A percentile compares a stretch with the other conserved stretches of the same genome.
phyloP scores from a whole-genome alignment of 345 rosid species.

The Psidium guajava region DNA sequence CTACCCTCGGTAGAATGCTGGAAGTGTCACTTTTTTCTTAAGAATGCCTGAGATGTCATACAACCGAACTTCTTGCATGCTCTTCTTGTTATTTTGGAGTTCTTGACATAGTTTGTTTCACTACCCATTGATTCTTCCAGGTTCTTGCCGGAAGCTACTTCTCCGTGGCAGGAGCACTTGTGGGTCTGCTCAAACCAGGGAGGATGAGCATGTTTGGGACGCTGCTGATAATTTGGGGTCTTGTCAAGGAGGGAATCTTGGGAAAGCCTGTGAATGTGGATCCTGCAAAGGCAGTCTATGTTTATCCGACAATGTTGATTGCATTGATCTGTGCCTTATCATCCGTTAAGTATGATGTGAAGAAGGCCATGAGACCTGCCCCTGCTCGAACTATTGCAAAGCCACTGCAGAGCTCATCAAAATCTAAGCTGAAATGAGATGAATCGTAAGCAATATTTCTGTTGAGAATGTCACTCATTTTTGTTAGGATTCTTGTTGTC shows the following conservation, averaged over 20 bases:
- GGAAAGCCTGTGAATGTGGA: conserved; percentile 67
- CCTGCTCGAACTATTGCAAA: conserved; percentile 22
- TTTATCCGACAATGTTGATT: conserved; percentile 74
- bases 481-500: background rate
- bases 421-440: conserved; percentile 10
- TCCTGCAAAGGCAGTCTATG: conserved; percentile 54
- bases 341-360: conserved; percentile 68
- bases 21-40: background rate
- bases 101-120: background rate
- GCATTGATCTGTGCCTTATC: conserved; percentile 76
- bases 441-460: background rate
- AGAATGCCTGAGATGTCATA: background rate
- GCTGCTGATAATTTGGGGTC: conserved; percentile 75
- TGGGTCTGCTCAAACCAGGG: conserved; percentile 72
- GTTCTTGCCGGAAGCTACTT: conserved; percentile 95
- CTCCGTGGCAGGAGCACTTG: conserved; percentile 77
- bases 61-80: background rate
- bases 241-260: conserved; percentile 81
- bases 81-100: background rate
- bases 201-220: conserved; percentile 98
- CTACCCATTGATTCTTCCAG: conserved; percentile 16
- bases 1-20: background rate
- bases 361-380: conserved; percentile 51
- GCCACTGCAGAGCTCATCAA: conserved; percentile 2
- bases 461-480: background rate